Conservation (phyloP, 805 yeast species). For the Scheffersomyces lignosus region DNA sequence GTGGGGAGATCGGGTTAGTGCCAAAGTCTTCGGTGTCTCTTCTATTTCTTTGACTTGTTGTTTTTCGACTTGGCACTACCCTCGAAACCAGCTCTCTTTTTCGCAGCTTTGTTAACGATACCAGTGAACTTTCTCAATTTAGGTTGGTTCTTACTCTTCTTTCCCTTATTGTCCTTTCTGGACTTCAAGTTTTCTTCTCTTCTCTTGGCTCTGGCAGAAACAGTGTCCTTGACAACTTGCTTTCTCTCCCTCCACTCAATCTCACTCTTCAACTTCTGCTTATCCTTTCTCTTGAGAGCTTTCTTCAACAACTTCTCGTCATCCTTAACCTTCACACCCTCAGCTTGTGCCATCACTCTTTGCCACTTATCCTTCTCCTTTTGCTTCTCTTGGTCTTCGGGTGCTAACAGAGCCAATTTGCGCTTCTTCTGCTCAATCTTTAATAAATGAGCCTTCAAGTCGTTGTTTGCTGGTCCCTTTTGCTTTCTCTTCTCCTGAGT, state of each 20-base stretch:
- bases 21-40: too few relatives aligned
- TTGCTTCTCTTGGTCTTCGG: slow-evolving; percentile 57
- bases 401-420: slow-evolving; percentile 57
- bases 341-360: slow-evolving; percentile 78
- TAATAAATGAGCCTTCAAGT: slow-evolving; percentile 77
- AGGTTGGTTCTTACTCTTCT: slow-evolving; percentile 70
- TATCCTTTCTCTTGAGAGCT: slow-evolving; percentile 80
- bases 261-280: slow-evolving; percentile 81
- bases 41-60: too few relatives aligned
- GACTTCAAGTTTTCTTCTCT: slow-evolving; percentile 89
- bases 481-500: slow-evolving; percentile 50
- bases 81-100: slow-evolving; percentile 86
- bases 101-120: slow-evolving; percentile 44
- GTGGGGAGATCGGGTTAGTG: too few relatives aligned
- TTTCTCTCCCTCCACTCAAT: slow-evolving; percentile 91
- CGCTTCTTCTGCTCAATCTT: slow-evolving; percentile 73
- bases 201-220: slow-evolving; percentile 75
- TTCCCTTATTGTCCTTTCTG: slow-evolving; percentile 82
- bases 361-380: slow-evolving; percentile 84
- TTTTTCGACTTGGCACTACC: slow-evolving; percentile 56
- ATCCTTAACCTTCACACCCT: slow-evolving; percentile 85
- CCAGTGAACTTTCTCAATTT: slow-evolving; percentile 69
- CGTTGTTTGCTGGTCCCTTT: slow-evolving; percentile 86
- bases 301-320: slow-evolving; percentile 86
- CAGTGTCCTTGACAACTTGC: slow-evolving; percentile 71